Evolutionary conservation across 2,329 filamentous ascomycete genomes (phyloP).

Genomic region (Curvularia verruculosa): DNA sequence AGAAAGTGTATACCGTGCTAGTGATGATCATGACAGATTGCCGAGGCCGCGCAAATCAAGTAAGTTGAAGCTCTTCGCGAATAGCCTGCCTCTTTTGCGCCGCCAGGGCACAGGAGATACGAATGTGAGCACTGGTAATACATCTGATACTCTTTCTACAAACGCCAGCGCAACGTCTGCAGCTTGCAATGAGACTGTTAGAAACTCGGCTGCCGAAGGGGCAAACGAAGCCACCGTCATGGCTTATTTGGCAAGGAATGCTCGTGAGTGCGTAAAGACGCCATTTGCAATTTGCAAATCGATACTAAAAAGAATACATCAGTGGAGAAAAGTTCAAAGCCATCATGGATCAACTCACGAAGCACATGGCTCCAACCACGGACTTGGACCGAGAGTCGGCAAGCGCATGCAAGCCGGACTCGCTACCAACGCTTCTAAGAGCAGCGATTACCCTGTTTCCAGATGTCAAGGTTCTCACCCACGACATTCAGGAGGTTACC

Average conservation of each 20-base stretch:
- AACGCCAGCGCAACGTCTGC: neutral
- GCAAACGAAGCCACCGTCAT: slow-evolving; percentile 20
- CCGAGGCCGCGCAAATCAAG: slow-evolving; percentile 26
- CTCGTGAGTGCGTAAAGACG: slow-evolving; percentile 22
- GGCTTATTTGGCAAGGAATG: slow-evolving; percentile 21
- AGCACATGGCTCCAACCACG: slow-evolving; percentile 26
- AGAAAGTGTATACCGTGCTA: slow-evolving; percentile 9
- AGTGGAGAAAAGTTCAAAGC: slow-evolving; percentile 25
- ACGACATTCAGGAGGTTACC: slow-evolving; percentile 32
- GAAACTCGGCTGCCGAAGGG: neutral
- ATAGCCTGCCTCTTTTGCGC: slow-evolving; percentile 27
- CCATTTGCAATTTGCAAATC: neutral
- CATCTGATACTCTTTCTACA: slow-evolving; percentile 8
- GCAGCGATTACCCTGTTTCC: slow-evolving; percentile 31
- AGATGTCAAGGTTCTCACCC: slow-evolving; percentile 27
- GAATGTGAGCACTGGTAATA: slow-evolving; percentile 12
- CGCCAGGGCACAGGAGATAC: slow-evolving; percentile 28
- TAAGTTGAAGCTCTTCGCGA: slow-evolving; percentile 27
- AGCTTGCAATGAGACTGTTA: slow-evolving; percentile 1
- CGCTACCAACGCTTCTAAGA: slow-evolving; percentile 29
- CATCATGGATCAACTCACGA: slow-evolving; percentile 21
- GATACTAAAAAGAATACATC: neutral
- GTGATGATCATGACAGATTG: slow-evolving; percentile 1
- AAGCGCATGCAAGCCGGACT: neutral
- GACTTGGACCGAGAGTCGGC: slow-evolving; percentile 15